phyloP scores from a whole-genome alignment of 1,284 basidiomycete species.

The Heterobasidion annosum region DNA sequence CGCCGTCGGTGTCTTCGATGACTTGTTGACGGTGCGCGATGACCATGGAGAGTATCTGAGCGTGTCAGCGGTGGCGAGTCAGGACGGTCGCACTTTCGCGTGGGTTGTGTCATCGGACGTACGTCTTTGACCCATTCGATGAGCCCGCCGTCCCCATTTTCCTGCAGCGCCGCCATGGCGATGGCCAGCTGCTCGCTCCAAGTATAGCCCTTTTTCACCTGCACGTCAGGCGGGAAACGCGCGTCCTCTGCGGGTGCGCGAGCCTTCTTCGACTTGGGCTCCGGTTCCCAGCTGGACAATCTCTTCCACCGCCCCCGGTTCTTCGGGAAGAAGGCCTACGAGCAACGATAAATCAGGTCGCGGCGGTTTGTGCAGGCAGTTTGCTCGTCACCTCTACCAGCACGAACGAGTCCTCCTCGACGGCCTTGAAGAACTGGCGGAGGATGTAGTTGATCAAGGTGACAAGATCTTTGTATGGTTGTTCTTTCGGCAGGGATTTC shows the following conservation, averaged over 20 bases:
- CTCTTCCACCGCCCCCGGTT: constrained; percentile 81
- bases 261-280: constrained; percentile 37
- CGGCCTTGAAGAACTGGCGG: constrained; percentile 86
- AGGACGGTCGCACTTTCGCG: background rate
- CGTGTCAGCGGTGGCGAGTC: background rate
- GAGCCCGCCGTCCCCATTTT: constrained; percentile 52
- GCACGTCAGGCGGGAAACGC: constrained; percentile 56
- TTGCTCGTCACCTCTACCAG: constrained; percentile 62
- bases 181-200: constrained; percentile 88
- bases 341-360: background rate
- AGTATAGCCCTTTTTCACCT: constrained; percentile 82
- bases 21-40: constrained; percentile 61
- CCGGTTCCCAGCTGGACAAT: constrained; percentile 75
- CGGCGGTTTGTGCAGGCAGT: background rate
- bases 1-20: constrained; percentile 62
- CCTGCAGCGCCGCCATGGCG: constrained; percentile 66
- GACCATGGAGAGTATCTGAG: constrained; percentile 60
- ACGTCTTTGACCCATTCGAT: constrained; percentile 80
- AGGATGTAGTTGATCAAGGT: constrained; percentile 79
- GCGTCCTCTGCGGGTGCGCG: constrained; percentile 31
- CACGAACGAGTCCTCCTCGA: constrained; percentile 74
- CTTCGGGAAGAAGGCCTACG: constrained; percentile 82
- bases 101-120: constrained; percentile 16
- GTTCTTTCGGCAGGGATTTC: constrained; percentile 64
- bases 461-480: constrained; percentile 76